Percentiles rank a stretch among this genome's conserved stretches.
Evolutionary conservation across 1,139 yeast genomes (phyloP).

Genomic region (Yamadazyma spencermartinsiae): DNA sequence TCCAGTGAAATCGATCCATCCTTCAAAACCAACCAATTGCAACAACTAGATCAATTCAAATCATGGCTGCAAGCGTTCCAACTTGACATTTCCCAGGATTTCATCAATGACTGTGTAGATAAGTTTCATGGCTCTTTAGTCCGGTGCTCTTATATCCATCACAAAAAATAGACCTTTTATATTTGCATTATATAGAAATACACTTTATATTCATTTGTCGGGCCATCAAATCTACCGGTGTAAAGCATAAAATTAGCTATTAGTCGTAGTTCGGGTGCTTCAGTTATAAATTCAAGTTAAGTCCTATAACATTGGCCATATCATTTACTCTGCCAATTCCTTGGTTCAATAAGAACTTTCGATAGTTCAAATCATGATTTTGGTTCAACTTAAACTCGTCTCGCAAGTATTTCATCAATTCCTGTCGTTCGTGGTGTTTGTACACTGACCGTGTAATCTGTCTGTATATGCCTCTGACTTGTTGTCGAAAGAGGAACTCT

Average conservation of each 20-base stretch:
- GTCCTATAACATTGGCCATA: constrained; percentile 28
- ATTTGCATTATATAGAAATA: constrained; percentile 1
- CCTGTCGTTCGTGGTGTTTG: constrained; percentile 38
- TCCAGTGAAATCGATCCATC: constrained; percentile 13
- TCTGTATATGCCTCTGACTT: constrained; percentile 34
- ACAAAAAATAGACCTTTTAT: constrained; percentile 11
- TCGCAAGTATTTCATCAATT: constrained; percentile 33
- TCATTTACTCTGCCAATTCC: constrained; percentile 33
- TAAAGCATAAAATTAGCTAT: too few relatives aligned
- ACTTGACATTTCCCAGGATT: constrained; percentile 13
- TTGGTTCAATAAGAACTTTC: constrained; percentile 38
- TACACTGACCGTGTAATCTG: constrained; percentile 35
- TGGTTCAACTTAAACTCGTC: constrained; percentile 35
- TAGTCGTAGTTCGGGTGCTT: too few relatives aligned
- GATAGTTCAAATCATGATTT: constrained; percentile 32
- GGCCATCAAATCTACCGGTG: too few relatives aligned
- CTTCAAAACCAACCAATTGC: constrained; percentile 16
- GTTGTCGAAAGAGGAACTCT: constrained; percentile 42
- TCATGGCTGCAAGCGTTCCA: constrained; percentile 4
- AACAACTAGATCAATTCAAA: constrained; percentile 17
- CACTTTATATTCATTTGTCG: too few relatives aligned
- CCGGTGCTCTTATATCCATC: constrained; percentile 16
- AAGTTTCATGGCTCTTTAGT: constrained; percentile 19
- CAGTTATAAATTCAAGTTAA: constrained; percentile 11
- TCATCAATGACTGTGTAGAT: constrained; percentile 13